Evolutionary conservation across 148 eudicot species (phyloP), one percentile per base, ranked within the genome.

Genomic region (Rhododendron simsii): DNA sequence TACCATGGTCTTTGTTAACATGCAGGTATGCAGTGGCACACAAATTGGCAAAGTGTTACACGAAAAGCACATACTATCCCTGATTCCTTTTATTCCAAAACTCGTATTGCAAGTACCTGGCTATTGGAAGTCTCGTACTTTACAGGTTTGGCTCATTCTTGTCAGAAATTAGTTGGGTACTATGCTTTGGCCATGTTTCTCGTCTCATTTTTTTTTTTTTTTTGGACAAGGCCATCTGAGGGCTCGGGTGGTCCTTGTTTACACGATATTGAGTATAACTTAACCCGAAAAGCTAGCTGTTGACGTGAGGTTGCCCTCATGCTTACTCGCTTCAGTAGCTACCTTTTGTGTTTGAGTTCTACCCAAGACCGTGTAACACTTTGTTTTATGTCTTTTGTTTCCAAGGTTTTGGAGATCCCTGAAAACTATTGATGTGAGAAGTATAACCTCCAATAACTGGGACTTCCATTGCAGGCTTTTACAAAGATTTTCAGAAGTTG

Each of bases 1-100:
- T 71, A 28, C 73, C 76, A 7, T 48, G 51, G 75, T 81, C 61
- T 71, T 57, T 85, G 59, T 74, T 59, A 59, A 69, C 80, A 75
- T 93, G 91, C 92, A 96, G 99, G 81, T 93, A 82, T 86, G 79
- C 87, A 86, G 85, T 75, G 83, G 88, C 50, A 82, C 84, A 45
- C 87, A 86, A 50, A 83, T 93, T 69, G 91, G 87, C 23, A 91
- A 94, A 87, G 84, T 86, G 28, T 83, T 89, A 39, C 84, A 84
- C 73, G 98, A 93, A 84, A 94, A 93, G 89, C 91, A 96, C 82
- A 76, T 94, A 80, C 89, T 94, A 83, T 88, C 95, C 73, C 89
- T 95, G 82, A 85, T 95, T 85, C 88, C 95, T 78, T 95, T 89
- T 88, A 88, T 95, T 86, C 98, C 99, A 82, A 90, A 88, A 65